phyloP scores from a whole-genome alignment of 225 moss, liverwort and hornwort genomes.

The Polytrichum commune region DNA sequence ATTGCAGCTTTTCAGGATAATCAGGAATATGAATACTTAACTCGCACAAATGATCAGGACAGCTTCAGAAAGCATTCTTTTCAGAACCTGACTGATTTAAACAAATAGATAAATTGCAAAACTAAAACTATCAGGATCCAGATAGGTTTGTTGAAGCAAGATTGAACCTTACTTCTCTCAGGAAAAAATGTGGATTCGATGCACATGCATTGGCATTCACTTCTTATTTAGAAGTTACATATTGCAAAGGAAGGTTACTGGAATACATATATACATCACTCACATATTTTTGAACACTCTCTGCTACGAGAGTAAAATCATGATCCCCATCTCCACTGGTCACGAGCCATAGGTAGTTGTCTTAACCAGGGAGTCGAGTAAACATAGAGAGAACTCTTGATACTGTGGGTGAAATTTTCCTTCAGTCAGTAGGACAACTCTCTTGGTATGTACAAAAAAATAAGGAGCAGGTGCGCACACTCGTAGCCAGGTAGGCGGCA shows the following conservation, averaged over 20 bases:
- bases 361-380: conserved; percentile 9
- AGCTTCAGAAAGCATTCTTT: too few relatives aligned
- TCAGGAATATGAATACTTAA: too few relatives aligned
- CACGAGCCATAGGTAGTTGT: conserved; percentile 9
- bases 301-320: background rate
- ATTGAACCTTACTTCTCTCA: too few relatives aligned
- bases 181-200: too few relatives aligned
- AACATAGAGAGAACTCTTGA: background rate
- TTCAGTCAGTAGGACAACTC: conserved; percentile 10
- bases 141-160: too few relatives aligned
- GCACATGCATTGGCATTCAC: too few relatives aligned
- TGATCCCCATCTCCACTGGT: conserved; percentile 1
- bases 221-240: background rate
- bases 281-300: background rate
- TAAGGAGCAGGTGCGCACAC: conserved; percentile 55
- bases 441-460: conserved; percentile 13
- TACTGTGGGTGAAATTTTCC: background rate
- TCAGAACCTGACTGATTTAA: too few relatives aligned
- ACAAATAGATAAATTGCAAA: too few relatives aligned
- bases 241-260: background rate
- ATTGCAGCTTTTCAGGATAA: too few relatives aligned
- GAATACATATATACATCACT: background rate
- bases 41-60: too few relatives aligned
- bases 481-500: conserved; percentile 91
- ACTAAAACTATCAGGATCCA: too few relatives aligned